Evolutionary conservation across 31 red algal species (phyloP), one percentile per base, ranked within the genome.

Genomic region (Asparagopsis taxiformis): DNA sequence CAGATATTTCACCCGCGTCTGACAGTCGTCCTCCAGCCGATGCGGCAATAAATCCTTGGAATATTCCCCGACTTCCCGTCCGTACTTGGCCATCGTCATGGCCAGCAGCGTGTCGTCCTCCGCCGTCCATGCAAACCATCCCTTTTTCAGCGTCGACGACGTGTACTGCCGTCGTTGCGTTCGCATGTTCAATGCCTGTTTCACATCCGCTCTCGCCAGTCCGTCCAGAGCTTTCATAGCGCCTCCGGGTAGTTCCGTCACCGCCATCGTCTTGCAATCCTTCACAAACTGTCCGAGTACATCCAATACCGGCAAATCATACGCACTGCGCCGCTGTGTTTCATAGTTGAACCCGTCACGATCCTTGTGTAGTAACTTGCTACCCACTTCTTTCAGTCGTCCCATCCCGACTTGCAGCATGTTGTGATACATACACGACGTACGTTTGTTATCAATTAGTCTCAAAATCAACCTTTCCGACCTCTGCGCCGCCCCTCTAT

Each of bases 1-100:
- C 22, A 89, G 51, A 75, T 80, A 72, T 37, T 68, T 34, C 49
- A 80, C 75, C 25, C 85, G 55, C n/a, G 59, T 52, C 23, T 74
- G 59, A 44, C 85, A 89, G 34, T 89, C 85, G 1, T 80, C 85
- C 8, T 65, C 68, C 24, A 41, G 17, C 33, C 85, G 65, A 68
- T 89, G 85, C n/a, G 85, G 85, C 16, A 89, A 51, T 53, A 89
- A 46, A 28, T 89, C 85, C 9, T 74, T 57, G 9, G 68, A 56
- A 50, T 51, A 66, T 30, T 80, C 75, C 3, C 31, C 75, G 19
- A 80, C 22, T 19, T 89, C 85, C 13, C 75, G 34, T 22, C 75
- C 75, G 31, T 89, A 80, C 55, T 75, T 73, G 1, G 68, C 67
- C n/a, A 89, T 80, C 39, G 74, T 89, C 44, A 89, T 56, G 0